A percentile compares a stretch with the other conserved stretches of the same genome.
phyloP scores from a whole-genome alignment of 2,329 filamentous ascomycete genomes.

The Cercospora sp. region DNA sequence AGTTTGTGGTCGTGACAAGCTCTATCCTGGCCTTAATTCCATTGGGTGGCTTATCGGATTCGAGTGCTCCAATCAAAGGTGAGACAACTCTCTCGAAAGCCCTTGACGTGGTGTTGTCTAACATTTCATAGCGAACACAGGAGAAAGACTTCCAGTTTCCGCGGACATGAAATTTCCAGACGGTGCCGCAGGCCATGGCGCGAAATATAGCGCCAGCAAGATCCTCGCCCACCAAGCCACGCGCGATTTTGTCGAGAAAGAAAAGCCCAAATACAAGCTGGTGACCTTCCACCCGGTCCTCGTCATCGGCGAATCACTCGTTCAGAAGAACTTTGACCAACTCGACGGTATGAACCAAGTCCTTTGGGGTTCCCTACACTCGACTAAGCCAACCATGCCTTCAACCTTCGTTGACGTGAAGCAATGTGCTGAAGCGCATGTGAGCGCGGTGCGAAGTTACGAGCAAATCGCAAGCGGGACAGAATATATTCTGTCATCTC shows the following conservation, averaged over 20 bases:
- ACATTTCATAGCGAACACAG: background rate
- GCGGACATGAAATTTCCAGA: constrained; percentile 1
- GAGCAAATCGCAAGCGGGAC: constrained; percentile 15
- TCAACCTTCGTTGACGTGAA: constrained; percentile 30
- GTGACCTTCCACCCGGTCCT: constrained; percentile 34
- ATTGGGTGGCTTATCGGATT: constrained; percentile 7
- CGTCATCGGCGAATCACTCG: constrained; percentile 32
- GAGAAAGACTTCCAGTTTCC: background rate
- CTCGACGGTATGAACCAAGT: constrained; percentile 29
- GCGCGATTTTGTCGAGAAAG: constrained; percentile 24
- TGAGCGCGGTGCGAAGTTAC: constrained; percentile 25
- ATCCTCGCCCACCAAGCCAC: constrained; percentile 36
- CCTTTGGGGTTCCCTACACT: constrained; percentile 21
- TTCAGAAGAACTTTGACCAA: constrained; percentile 24
- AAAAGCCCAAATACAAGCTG: constrained; percentile 30
- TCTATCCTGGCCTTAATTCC: constrained; percentile 28
- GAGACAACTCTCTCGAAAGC: background rate
- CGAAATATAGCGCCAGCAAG: constrained; percentile 26
- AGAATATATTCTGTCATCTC: constrained; percentile 21
- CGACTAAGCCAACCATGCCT: constrained; percentile 19
- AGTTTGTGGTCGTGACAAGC: constrained; percentile 34
- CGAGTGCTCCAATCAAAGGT: background rate
- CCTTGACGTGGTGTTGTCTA: background rate
- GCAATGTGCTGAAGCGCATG: constrained; percentile 35
- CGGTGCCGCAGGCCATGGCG: constrained; percentile 26